phyloP scores from a whole-genome alignment of 495 filamentous ascomycete species.

The Massariosphaeria phaeospora region DNA sequence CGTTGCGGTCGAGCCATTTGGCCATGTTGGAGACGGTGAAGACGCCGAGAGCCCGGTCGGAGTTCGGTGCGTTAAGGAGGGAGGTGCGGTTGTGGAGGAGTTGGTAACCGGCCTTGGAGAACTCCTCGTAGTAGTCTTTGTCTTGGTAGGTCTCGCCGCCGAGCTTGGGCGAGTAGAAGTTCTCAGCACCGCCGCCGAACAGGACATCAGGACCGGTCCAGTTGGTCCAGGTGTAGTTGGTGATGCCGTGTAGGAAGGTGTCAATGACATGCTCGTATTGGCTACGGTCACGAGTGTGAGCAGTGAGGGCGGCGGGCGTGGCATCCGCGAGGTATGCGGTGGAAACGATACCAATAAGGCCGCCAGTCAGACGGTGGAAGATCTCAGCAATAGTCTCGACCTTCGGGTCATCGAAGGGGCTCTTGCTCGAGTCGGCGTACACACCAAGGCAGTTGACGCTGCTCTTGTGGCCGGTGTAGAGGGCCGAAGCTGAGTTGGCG shows the following conservation, averaged over 20 bases:
- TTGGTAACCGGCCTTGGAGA: slow-evolving; percentile 60
- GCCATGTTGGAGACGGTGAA: slow-evolving; percentile 62
- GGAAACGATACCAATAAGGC: slow-evolving; percentile 54
- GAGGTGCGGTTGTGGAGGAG: slow-evolving; percentile 63
- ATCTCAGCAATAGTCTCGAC: slow-evolving; percentile 73
- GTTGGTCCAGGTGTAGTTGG: slow-evolving; percentile 63
- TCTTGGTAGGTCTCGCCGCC: slow-evolving; percentile 50
- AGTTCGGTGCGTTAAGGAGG: slow-evolving; percentile 48
- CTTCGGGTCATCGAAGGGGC: slow-evolving; percentile 68
- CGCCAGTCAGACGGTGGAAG: slow-evolving; percentile 56
- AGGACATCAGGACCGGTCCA: slow-evolving; percentile 64
- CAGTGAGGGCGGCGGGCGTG: slow-evolving; percentile 62
- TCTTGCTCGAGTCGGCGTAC: slow-evolving; percentile 62
- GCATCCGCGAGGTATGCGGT: slow-evolving; percentile 70
- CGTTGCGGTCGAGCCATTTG: slow-evolving; percentile 65
- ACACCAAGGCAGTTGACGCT: slow-evolving; percentile 69
- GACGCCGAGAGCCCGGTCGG: slow-evolving; percentile 59
- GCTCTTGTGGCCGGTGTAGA: slow-evolving; percentile 71
- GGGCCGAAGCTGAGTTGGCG: slow-evolving; percentile 67
- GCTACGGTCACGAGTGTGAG: slow-evolving; percentile 59
- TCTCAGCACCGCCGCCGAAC: slow-evolving; percentile 68
- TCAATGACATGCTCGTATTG: slow-evolving; percentile 61
- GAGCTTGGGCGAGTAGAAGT: slow-evolving; percentile 51
- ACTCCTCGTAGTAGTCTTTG: slow-evolving; percentile 64
- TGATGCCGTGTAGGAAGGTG: slow-evolving; percentile 38